Evolutionary conservation across 768 basidiomycete species (phyloP).

Genomic region (Termitomyces sp.): DNA sequence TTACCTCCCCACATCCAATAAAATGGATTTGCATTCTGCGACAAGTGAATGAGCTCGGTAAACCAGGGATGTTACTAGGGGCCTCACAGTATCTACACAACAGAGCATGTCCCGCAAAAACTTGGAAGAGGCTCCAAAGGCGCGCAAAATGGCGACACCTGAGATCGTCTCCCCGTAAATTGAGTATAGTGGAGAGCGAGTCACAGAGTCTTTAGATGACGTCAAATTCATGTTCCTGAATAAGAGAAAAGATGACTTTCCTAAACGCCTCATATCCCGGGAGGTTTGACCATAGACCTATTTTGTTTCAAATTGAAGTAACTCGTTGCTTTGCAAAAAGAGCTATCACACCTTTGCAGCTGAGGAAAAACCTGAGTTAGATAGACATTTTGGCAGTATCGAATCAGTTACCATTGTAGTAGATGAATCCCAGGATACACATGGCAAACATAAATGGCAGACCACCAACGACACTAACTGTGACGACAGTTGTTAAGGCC

Average conservation of each 20-base stretch:
- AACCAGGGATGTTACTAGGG: not conserved
- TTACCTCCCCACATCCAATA: slow-evolving; percentile 92
- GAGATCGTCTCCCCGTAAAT: slow-evolving; percentile 42
- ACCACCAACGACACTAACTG: slow-evolving; percentile 78
- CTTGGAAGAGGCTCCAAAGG: slow-evolving; percentile 86
- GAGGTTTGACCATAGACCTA: slow-evolving; percentile 70
- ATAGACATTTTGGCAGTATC: no score
- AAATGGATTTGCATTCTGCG: slow-evolving; percentile 61
- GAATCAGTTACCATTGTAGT: slow-evolving; percentile 57
- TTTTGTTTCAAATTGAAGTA: not conserved
- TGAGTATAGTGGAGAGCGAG: slow-evolving; percentile 35
- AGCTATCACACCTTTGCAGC: slow-evolving; percentile 29
- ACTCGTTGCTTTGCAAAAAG: not conserved
- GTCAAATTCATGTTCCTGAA: not conserved
- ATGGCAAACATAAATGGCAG: slow-evolving; percentile 64
- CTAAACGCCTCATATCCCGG: slow-evolving; percentile 77
- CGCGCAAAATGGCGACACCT: slow-evolving; percentile 51
- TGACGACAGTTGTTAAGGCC: slow-evolving; percentile 62
- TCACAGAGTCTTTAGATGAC: slow-evolving; percentile 24
- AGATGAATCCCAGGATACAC: slow-evolving; percentile 49
- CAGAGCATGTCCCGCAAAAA: slow-evolving; percentile 81
- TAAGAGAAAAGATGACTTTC: slow-evolving; percentile 27
- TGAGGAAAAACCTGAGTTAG: slow-evolving; percentile 6
- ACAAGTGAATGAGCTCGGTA: not conserved
- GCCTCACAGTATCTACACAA: slow-evolving; percentile 71